Evolutionary conservation across 2,329 filamentous ascomycete species (phyloP), one percentile per base, ranked within the genome.

Genomic region (Neoascochyta sp.): DNA sequence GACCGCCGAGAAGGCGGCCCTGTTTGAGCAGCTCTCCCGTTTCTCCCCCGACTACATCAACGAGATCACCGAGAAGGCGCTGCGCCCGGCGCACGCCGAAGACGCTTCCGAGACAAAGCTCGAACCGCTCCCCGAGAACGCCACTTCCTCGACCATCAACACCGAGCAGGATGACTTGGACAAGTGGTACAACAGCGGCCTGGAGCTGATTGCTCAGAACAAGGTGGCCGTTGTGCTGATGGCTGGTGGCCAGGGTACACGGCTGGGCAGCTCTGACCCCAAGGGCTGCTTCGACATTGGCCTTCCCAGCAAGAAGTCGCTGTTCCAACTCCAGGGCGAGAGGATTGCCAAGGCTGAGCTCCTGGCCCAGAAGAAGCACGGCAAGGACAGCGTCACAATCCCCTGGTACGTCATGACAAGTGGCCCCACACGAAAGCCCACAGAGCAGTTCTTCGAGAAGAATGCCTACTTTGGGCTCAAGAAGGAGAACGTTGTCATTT

Each of bases 391-490:
- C 39, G 70, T 70, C 27, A 71, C 83, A 17, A 81, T 96, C 22
- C 92, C 92, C 9, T 98, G 92, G 92, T 98, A 98, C 68, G 87
- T 98, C 65, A 98, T 98, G 92, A 98, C 92, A 54, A 95, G 87
- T 55, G 92, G 92, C 4, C 92, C 92, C 24, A 98, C 92, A 6
- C 79, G 89, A 47, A 80, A 79, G 40, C 86, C 89, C 22, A 98
- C 92, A n/a, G 85, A 95, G 71, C 73, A 83, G 41, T 98, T 92
- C 72, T 96, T 98, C 66, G 70, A 84, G 62, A 75, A 94, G 65
- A 75, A 96, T 71, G 77, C 78, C 35, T 96, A 88, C 73, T 98
- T 98, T 63, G 92, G 92, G 5, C 69, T 98, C 38, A 75, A 82
- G 47, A 77, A 85, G 66, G 80, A 83, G 62, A 92, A 98, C 58